A percentile compares a stretch with the other conserved stretches of the same genome.
Evolutionary conservation across 345 rosid genomes (phyloP).

Genomic region (Citrus sp.): DNA sequence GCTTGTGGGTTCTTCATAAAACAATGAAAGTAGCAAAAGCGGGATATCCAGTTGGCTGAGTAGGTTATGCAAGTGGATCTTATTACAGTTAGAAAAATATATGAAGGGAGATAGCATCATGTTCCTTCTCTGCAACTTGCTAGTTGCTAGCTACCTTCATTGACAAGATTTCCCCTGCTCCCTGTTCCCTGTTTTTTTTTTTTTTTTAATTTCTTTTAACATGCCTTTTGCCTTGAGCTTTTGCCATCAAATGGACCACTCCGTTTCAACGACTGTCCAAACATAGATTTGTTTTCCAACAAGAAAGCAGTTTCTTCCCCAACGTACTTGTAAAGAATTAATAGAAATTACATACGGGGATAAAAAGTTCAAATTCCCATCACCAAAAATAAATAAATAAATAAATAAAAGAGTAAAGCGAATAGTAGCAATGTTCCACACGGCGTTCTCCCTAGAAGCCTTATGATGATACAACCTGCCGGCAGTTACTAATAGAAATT

Average conservation of each 20-base stretch:
- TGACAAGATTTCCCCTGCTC: background rate
- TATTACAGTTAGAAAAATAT: background rate
- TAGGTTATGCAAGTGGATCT: background rate
- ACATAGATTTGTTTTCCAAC: background rate
- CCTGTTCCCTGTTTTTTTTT: background rate
- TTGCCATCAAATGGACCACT: background rate
- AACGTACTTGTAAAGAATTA: background rate
- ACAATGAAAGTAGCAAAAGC: background rate
- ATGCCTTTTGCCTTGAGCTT: background rate
- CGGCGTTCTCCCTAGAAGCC: background rate
- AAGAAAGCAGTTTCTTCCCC: background rate
- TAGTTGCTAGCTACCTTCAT: background rate
- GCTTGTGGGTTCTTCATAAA: background rate
- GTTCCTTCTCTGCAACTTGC: background rate
- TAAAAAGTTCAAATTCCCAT: background rate
- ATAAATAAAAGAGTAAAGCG: background rate
- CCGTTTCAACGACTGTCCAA: background rate
- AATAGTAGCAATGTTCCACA: background rate
- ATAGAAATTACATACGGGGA: background rate
- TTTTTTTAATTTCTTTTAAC: background rate
- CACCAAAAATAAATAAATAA: background rate
- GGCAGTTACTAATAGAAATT: background rate
- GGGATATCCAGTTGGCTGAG: no score
- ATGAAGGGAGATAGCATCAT: background rate
- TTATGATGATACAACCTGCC: slow-evolving; percentile 5